Evolutionary conservation across 176 grass and related monocot species (phyloP).

Genomic region (Oryza nivara): DNA sequence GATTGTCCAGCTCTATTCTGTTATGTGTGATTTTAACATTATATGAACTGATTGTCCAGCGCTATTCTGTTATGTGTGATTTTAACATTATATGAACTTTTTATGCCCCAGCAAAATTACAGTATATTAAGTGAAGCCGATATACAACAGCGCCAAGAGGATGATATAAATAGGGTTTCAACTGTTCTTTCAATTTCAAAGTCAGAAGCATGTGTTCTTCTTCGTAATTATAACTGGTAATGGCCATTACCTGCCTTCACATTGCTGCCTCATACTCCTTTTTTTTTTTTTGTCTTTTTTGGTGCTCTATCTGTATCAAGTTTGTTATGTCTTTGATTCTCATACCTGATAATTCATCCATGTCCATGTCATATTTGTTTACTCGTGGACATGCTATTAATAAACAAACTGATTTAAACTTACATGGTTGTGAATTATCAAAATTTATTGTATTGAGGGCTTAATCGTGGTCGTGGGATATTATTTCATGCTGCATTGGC

Average conservation of each 20-base stretch:
- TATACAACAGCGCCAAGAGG: slow-evolving; percentile 84
- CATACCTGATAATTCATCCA: background rate
- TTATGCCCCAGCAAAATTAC: slow-evolving; percentile 83
- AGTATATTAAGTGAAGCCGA: slow-evolving; percentile 79
- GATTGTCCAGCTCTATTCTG: background rate
- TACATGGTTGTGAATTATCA: background rate
- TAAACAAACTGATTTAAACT: background rate
- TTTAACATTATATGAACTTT: slow-evolving; percentile 14
- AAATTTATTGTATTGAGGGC: background rate
- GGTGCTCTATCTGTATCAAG: background rate
- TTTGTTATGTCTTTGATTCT: background rate
- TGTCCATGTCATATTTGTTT: background rate
- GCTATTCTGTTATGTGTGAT: background rate
- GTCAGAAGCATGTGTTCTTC: slow-evolving; percentile 83
- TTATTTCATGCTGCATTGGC: slow-evolving; percentile 31
- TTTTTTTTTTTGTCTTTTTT: background rate
- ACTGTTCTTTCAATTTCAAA: slow-evolving; percentile 93
- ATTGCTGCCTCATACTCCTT: background rate
- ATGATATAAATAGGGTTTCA: slow-evolving; percentile 93
- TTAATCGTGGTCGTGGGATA: slow-evolving; percentile 6
- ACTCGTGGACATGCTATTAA: background rate
- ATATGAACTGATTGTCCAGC: background rate
- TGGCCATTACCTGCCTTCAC: background rate
- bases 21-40: background rate
- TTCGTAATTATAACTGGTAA: slow-evolving; percentile 91